A percentile compares a stretch with the other conserved stretches of the same genome.
These are phyloP conservation scores for Allium cepa DNA, from an alignment of 106 monocot species.

Conservation along the genomic window DNA sequence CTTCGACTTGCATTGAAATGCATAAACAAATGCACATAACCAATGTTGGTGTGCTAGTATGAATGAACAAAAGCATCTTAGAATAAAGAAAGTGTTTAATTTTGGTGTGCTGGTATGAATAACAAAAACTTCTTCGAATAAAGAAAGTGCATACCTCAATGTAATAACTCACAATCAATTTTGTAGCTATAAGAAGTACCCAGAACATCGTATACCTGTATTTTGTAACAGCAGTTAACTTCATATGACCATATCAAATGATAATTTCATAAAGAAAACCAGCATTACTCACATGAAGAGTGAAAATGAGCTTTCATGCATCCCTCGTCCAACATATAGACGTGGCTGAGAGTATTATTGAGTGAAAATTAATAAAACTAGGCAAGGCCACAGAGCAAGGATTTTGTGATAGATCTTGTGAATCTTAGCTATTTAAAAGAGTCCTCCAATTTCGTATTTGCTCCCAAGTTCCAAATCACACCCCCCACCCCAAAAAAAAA, in stretches of 20 bases:
- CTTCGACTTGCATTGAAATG: too few relatives aligned
- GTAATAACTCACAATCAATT: slow-evolving; percentile 84
- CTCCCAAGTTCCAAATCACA: too few relatives aligned
- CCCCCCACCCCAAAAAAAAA: too few relatives aligned
- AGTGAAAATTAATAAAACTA: slow-evolving; percentile 1
- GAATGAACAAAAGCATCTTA: too few relatives aligned
- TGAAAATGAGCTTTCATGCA: slow-evolving; percentile 92
- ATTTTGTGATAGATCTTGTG: too few relatives aligned
- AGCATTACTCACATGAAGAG: slow-evolving; percentile 67
- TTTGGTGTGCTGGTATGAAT: not conserved
- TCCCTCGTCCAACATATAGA: slow-evolving; percentile 90
- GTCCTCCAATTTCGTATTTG: too few relatives aligned
- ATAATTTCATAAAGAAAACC: not conserved
- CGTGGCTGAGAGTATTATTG: slow-evolving; percentile 53
- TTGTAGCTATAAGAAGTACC: slow-evolving; percentile 62
- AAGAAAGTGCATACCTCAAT: slow-evolving; percentile 52
- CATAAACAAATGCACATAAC: too few relatives aligned
- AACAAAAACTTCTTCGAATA: not conserved
- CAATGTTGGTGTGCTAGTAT: too few relatives aligned
- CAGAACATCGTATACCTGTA: slow-evolving; percentile 92
- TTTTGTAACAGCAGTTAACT: not conserved
- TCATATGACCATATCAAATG: too few relatives aligned
- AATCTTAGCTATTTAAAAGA: too few relatives aligned
- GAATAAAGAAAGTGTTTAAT: too few relatives aligned
- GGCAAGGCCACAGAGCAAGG: not conserved